phyloP scores from a whole-genome alignment of 768 basidiomycete species.

The Coprinopsis strossmayeri region DNA sequence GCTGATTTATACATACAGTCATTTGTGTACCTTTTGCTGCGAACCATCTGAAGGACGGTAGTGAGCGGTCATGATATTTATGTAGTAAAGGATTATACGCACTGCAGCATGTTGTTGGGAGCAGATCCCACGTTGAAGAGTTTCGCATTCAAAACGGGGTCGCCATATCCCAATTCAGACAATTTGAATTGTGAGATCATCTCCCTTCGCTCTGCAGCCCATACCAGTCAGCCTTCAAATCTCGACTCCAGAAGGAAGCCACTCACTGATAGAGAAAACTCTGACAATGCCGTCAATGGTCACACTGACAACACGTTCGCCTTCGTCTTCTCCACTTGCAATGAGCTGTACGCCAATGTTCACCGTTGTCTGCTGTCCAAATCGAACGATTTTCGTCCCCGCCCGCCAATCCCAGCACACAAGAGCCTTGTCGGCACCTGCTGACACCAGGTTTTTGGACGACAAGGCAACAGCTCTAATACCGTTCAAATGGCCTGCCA shows the following conservation, averaged over 20 bases:
- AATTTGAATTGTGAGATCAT: slow-evolving; percentile 93
- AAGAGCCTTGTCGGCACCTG: slow-evolving; percentile 65
- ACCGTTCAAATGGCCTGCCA: slow-evolving; percentile 82
- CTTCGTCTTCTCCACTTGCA: slow-evolving; percentile 40
- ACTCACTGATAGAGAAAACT: slow-evolving; percentile 85
- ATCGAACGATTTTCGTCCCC: slow-evolving; percentile 83
- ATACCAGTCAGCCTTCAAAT: background rate
- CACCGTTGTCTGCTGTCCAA: slow-evolving; percentile 89
- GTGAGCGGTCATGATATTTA: background rate
- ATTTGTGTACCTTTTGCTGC: slow-evolving; percentile 86
- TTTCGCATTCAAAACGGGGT: slow-evolving; percentile 60
- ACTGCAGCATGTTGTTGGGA: slow-evolving; percentile 86
- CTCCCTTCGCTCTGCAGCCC: slow-evolving; percentile 57
- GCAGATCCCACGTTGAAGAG: slow-evolving; percentile 74
- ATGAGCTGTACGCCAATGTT: slow-evolving; percentile 88
- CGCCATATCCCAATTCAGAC: slow-evolving; percentile 63
- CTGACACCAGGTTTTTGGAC: slow-evolving; percentile 79
- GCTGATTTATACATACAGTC: slow-evolving; percentile 52
- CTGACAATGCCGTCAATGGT: slow-evolving; percentile 90
- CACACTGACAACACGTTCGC: slow-evolving; percentile 83
- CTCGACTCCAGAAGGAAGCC: background rate
- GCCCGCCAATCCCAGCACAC: slow-evolving; percentile 91
- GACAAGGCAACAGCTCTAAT: slow-evolving; percentile 87
- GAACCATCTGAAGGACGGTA: slow-evolving; percentile 56
- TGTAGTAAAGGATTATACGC: slow-evolving; percentile 19